phyloP scores from a whole-genome alignment of 495 filamentous ascomycete species.

The Daldinia concentrica region DNA sequence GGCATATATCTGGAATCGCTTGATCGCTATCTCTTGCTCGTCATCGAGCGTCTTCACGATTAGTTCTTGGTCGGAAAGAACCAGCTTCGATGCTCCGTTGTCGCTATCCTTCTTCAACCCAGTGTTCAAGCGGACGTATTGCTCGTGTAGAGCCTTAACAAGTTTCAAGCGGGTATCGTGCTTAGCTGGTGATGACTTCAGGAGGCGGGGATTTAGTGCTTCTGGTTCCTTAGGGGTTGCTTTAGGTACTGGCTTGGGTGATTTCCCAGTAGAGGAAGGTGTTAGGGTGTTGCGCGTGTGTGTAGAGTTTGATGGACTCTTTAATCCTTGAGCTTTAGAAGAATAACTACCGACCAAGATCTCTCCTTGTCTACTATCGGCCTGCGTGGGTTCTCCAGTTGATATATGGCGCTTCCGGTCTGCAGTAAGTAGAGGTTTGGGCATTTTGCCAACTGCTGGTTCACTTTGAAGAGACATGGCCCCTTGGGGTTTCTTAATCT shows the following conservation, averaged over 20 bases:
- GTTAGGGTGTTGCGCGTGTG: background rate
- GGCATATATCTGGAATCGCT: conserved; percentile 73
- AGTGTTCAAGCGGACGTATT: conserved; percentile 77
- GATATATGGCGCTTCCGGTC: conserved; percentile 12
- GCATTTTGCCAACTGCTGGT: background rate
- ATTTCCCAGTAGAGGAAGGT: conserved; percentile 7
- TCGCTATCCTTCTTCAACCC: conserved; percentile 63
- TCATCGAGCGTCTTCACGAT: conserved; percentile 82
- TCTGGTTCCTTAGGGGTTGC: conserved; percentile 51
- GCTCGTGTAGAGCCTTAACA: conserved; percentile 75
- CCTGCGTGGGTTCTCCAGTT: background rate
- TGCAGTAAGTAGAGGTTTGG: background rate
- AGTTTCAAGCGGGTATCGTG: conserved; percentile 74
- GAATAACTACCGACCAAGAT: background rate
- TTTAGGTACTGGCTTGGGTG: conserved; percentile 2
- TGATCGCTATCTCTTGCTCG: conserved; percentile 78
- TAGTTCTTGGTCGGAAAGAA: conserved; percentile 73
- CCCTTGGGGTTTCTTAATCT: conserved; percentile 6
- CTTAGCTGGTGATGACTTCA: conserved; percentile 73
- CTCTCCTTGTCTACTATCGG: background rate
- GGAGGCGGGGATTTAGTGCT: conserved; percentile 81
- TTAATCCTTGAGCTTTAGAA: conserved; percentile 7
- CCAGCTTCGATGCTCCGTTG: conserved; percentile 53
- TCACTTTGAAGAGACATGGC: conserved; percentile 6
- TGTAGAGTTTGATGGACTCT: background rate